Evolutionary conservation across 2,329 filamentous ascomycete species (phyloP).

Genomic region (Claviceps spartinae): DNA sequence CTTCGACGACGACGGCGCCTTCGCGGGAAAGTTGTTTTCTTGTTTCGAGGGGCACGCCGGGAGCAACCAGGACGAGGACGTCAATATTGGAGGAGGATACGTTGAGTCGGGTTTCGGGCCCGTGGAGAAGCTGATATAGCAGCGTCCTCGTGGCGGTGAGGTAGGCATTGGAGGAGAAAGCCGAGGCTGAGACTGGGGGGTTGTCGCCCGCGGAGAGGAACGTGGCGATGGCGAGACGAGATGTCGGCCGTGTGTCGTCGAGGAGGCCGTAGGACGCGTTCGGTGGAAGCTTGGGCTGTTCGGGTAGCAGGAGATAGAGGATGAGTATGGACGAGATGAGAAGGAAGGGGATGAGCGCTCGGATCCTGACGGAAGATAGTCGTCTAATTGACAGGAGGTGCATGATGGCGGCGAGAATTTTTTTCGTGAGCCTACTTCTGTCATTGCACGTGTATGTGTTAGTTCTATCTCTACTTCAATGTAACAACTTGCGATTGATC

Average conservation of each 20-base stretch:
- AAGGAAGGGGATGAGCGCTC: not conserved
- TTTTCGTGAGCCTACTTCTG: not conserved
- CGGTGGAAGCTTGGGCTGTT: not conserved
- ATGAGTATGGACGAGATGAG: not conserved
- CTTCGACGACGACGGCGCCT: not conserved
- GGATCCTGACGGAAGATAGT: not conserved
- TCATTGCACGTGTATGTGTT: not conserved
- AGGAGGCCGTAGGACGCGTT: not conserved
- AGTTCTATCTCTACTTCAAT: not conserved
- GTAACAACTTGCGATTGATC: no score
- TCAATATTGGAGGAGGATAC: not conserved
- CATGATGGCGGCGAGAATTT: not conserved
- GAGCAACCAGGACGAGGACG: not conserved
- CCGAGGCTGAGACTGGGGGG: not conserved
- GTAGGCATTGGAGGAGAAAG: constrained; percentile 13
- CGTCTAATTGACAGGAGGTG: not conserved
- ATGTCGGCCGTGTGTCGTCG: not conserved
- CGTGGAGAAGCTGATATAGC: constrained; percentile 27
- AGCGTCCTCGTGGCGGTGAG: constrained; percentile 24
- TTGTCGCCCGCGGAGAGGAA: not conserved
- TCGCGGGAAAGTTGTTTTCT: not conserved
- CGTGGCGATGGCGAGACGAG: constrained; percentile 1
- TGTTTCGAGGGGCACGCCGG: not conserved
- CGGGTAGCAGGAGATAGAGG: not conserved
- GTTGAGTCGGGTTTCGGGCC: constrained; percentile 20